Evolutionary conservation across 495 filamentous ascomycete genomes (phyloP).

Genomic region (Articulospora tetracladia): DNA sequence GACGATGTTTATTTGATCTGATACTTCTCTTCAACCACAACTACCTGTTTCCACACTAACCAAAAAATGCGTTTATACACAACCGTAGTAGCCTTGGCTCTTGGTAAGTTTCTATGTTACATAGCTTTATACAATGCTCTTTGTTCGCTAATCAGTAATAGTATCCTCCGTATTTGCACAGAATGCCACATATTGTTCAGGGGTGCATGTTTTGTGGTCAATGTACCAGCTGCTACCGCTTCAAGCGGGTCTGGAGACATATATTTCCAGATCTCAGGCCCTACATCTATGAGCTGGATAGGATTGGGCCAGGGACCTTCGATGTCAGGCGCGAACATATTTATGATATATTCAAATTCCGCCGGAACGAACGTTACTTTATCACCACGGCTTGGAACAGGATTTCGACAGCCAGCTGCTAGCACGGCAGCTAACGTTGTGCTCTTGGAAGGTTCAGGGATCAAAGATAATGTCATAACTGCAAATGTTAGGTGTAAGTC

Average conservation of each 20-base stretch:
- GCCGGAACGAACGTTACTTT: slow-evolving; percentile 57
- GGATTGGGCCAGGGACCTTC: slow-evolving; percentile 56
- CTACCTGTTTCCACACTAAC: no score
- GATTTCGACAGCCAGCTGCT: slow-evolving; percentile 48
- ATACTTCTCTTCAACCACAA: no score
- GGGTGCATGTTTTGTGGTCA: slow-evolving; percentile 41
- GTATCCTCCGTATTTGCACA: slow-evolving; percentile 12
- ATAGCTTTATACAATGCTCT: no score
- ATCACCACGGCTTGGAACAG: slow-evolving; percentile 45
- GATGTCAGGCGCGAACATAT: slow-evolving; percentile 68
- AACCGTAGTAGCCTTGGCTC: slow-evolving; percentile 8
- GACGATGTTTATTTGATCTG: no score
- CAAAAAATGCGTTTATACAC: no score
- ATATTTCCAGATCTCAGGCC: slow-evolving; percentile 63
- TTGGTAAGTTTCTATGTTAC: slow-evolving; percentile 12
- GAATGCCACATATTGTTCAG: slow-evolving; percentile 13
- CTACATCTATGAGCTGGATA: slow-evolving; percentile 57
- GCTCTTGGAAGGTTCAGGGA: slow-evolving; percentile 59
- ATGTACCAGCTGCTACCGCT: slow-evolving; percentile 38
- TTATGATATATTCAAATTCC: slow-evolving; percentile 61
- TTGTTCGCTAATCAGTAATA: background rate
- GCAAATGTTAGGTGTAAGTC: slow-evolving; percentile 56
- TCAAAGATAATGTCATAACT: slow-evolving; percentile 48
- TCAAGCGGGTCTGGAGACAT: slow-evolving; percentile 46
- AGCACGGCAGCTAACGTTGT: slow-evolving; percentile 34